Evolutionary conservation across 2,329 filamentous ascomycete genomes (phyloP).

Genomic region (Blastomyces percursus): DNA sequence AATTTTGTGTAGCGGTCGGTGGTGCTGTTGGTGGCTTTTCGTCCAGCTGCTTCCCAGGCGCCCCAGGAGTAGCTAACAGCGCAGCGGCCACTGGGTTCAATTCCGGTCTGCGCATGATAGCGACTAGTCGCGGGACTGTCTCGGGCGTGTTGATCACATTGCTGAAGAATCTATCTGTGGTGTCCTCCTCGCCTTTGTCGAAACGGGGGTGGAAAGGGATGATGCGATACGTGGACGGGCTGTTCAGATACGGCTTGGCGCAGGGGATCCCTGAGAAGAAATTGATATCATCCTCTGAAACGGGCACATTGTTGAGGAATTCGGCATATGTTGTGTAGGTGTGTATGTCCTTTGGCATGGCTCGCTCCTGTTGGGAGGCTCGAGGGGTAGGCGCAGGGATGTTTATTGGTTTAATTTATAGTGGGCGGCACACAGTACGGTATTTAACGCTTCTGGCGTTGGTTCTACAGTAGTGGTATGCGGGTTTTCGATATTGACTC

Average conservation of each 20-base stretch:
- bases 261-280: not conserved
- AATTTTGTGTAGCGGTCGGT: not conserved
- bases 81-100: not conserved
- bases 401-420: too few relatives aligned
- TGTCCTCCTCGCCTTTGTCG: constrained; percentile 7
- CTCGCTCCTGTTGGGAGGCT: not conserved
- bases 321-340: not conserved
- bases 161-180: constrained; percentile 15
- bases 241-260: not conserved
- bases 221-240: not conserved
- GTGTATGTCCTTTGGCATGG: not conserved
- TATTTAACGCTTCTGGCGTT: not conserved
- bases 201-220: constrained; percentile 13
- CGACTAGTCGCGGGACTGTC: constrained; percentile 14
- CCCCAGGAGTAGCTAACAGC: not conserved
- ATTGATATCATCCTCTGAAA: not conserved
- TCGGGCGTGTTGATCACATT: constrained; percentile 14
- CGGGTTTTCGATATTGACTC: too few relatives aligned
- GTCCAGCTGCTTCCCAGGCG: not conserved
- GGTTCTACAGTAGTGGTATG: not conserved
- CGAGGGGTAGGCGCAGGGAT: not conserved
- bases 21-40: not conserved
- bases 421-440: not conserved
- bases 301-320: not conserved
- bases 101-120: constrained; percentile 10